These are phyloP conservation scores for Phylloporus sp. DNA, from an alignment of 768 basidiomycete species.

Conservation along the genomic window DNA sequence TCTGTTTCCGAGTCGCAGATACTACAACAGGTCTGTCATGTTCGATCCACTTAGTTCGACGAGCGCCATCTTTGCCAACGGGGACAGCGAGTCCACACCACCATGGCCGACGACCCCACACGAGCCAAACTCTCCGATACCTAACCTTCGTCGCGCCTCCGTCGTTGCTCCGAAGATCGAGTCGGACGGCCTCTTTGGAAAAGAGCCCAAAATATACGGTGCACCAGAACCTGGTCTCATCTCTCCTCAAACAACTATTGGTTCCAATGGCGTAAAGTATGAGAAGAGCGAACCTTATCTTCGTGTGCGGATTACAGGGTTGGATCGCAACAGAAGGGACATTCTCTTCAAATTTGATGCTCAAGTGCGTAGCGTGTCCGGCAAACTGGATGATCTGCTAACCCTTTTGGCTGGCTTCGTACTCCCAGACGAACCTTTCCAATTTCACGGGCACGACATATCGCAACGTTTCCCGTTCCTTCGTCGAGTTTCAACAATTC, in stretches of 20 bases:
- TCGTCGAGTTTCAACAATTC: slow-evolving; percentile 91
- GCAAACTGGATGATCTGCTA: not conserved
- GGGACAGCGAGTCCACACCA: slow-evolving; percentile 40
- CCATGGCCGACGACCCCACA: slow-evolving; percentile 85
- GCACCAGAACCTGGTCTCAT: slow-evolving; percentile 80
- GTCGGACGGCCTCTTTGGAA: slow-evolving; percentile 60
- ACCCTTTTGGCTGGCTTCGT: not conserved
- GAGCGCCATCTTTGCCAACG: slow-evolving; percentile 49
- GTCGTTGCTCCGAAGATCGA: slow-evolving; percentile 48
- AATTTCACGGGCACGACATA: slow-evolving; percentile 88
- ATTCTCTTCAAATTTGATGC: slow-evolving; percentile 93
- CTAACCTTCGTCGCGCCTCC: slow-evolving; percentile 59
- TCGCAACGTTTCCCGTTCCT: slow-evolving; percentile 92
- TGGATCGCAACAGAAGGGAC: slow-evolving; percentile 94
- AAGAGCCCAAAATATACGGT: slow-evolving; percentile 82
- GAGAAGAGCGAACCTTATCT: slow-evolving; percentile 83
- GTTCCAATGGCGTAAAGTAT: slow-evolving; percentile 63
- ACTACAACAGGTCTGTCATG: slow-evolving; percentile 35
- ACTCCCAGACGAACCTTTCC: slow-evolving; percentile 78
- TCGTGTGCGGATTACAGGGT: slow-evolving; percentile 79
- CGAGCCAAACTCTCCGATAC: slow-evolving; percentile 62
- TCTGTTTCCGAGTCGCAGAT: not conserved
- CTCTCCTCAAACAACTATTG: slow-evolving; percentile 61
- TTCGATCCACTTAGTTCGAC: slow-evolving; percentile 70
- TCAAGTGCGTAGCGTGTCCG: slow-evolving; percentile 50